Evolutionary conservation across 352 stramenopile genomes (phyloP).

Genomic region (Thraustochytrium striatum): DNA sequence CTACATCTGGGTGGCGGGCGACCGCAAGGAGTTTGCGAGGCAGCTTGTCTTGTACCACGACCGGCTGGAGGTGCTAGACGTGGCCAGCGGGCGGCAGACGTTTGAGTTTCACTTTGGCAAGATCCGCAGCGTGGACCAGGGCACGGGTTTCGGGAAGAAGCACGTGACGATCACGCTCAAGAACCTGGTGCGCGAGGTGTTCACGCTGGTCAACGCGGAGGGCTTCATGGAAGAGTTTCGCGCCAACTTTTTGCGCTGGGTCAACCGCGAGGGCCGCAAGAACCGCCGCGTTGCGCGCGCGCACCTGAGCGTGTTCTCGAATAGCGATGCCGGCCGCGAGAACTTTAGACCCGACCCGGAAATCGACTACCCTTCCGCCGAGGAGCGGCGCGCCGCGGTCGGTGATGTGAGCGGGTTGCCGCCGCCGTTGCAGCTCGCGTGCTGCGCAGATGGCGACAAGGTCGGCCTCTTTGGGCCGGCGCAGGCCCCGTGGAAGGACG

Average conservation of each 20-base stretch:
- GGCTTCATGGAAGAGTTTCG: conserved; percentile 19
- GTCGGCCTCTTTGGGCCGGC: conserved; percentile 20
- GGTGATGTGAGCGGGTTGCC: background rate
- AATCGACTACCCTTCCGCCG: background rate
- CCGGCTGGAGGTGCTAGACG: background rate
- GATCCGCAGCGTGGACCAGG: background rate
- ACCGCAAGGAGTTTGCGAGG: conserved; percentile 3
- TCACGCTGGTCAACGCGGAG: conserved; percentile 18
- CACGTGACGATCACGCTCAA: conserved; percentile 1
- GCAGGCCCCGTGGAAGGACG: conserved; percentile 32
- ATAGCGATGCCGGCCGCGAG: background rate
- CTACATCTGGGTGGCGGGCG: conserved; percentile 17
- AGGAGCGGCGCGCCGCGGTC: background rate
- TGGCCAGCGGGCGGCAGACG: background rate
- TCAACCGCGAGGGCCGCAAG: background rate
- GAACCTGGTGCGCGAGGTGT: background rate
- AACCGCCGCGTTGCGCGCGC: background rate
- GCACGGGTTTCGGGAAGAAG: conserved; percentile 4
- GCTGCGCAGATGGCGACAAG: background rate
- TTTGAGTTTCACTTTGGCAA: background rate
- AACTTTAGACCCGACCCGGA: background rate
- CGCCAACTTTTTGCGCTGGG: conserved; percentile 26
- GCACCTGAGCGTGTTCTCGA: background rate
- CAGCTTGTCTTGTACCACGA: conserved; percentile 6
- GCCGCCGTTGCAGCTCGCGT: conserved; percentile 4